A percentile compares a stretch with the other conserved stretches of the same genome.
These are phyloP conservation scores for Elsinoe arachidis DNA, from an alignment of 2,329 filamentous ascomycete genomes.

Conservation along the genomic window DNA sequence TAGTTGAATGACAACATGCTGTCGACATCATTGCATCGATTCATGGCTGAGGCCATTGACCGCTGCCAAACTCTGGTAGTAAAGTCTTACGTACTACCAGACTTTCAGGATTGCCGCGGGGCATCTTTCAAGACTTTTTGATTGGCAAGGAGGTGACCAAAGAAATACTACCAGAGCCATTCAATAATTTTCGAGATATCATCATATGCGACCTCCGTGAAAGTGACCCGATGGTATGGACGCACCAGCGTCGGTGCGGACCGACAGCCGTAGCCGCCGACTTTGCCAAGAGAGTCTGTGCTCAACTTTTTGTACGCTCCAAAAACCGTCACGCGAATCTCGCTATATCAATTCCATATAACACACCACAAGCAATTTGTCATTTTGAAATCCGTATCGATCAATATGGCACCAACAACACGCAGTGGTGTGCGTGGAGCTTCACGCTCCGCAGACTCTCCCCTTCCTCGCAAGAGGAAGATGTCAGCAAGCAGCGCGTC, in stretches of 20 bases:
- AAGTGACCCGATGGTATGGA: neutral
- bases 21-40: no score
- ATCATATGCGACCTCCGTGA: neutral
- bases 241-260: neutral
- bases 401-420: conserved; percentile 8
- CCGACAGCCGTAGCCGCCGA: neutral
- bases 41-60: no score
- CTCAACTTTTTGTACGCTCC: neutral
- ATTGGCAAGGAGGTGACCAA: neutral
- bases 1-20: no score
- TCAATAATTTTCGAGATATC: neutral
- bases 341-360: neutral
- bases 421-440: conserved; percentile 3
- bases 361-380: neutral
- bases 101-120: no score
- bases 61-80: no score
- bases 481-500: conserved; percentile 8
- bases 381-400: neutral
- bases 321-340: neutral
- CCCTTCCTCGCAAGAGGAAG: conserved; percentile 4
- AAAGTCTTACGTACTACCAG: no score
- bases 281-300: neutral
- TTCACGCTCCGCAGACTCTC: neutral
- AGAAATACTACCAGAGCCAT: neutral
- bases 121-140: no score